Base-by-base conservation (phyloP, 2,329 filamentous ascomycete genomes). In the Coniella lustricola region DNA sequence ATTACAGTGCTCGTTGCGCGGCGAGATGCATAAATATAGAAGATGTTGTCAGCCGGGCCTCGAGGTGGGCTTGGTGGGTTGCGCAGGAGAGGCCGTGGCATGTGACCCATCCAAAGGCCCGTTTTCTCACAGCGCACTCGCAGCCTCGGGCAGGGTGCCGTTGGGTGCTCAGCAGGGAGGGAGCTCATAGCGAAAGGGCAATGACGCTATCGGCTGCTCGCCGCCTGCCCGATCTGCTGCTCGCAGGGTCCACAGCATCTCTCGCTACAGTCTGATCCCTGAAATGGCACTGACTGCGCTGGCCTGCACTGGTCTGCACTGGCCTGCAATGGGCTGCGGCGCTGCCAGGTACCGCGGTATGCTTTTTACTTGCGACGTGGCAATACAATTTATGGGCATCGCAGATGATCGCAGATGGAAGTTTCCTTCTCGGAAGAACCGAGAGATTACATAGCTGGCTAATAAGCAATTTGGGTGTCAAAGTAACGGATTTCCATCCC, bases 221-320 rank as follows among this genome's bases (percentile, higher is more conserved):
- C 21, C 37, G 37, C 20, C 20, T 25, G 16, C 20, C 37, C 20
- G 7, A 7, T 25, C 17, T 14, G 38, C 8, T 25, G 17, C 22
- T 13, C 2, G 3, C 38, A 17, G 38, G 38, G 21, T n/a, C 20
- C 38, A 21, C 22, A 41, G 25, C 5, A 29, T 29, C 25, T 41
- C 38, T 41, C 38, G 38, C 21, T 41, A 41, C 22, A 41, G 38
- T 41, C 21, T 41, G 20, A 41, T 41, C 38, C 38, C 38, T 31
- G 38, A 18, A 10, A 29, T 29, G 5, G 25, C 25, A 29, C 25
- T 29, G 25, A 29, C 25, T 29, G n/a, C n/a, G n/a, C n/a, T 10
- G 25, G 25, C 25, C 25, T 29, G 25, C 25, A 29, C n/a, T n/a
- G n/a, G n/a, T n/a, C 25, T 29, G n/a, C n/a, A n/a, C n/a, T 10